A percentile compares a stretch with the other conserved stretches of the same genome.
Evolutionary conservation across 2,329 filamentous ascomycete species (phyloP).

Genomic region (Capronia epimyces): DNA sequence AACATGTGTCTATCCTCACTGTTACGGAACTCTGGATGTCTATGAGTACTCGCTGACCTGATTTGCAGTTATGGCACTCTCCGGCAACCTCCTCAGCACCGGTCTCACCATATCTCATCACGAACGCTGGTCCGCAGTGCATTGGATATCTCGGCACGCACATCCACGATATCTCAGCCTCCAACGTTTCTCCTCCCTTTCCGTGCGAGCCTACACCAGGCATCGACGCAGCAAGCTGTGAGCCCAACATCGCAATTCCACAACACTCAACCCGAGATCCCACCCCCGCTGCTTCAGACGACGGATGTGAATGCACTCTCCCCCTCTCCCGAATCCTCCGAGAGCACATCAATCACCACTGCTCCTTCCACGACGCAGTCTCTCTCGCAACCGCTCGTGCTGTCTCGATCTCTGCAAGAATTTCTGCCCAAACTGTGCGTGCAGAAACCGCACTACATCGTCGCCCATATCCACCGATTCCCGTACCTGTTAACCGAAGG

Average conservation of each 20-base stretch:
- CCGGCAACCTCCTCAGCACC: conserved; percentile 2
- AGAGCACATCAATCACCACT: conserved; percentile 16
- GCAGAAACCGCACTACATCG: conserved; percentile 45
- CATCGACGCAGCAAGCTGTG: conserved; percentile 16
- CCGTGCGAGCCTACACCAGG: conserved; percentile 42
- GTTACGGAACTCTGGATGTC: not conserved
- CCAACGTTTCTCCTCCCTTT: conserved; percentile 30
- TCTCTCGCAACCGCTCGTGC: conserved; percentile 34
- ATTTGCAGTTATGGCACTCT: not conserved
- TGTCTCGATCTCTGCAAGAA: conserved; percentile 39
- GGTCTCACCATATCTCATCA: conserved; percentile 22
- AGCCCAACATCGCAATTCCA: conserved; percentile 30
- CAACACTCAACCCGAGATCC: conserved; percentile 31
- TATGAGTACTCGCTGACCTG: not conserved
- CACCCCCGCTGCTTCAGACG: conserved; percentile 30
- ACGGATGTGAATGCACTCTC: conserved; percentile 10
- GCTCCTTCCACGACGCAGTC: conserved; percentile 27
- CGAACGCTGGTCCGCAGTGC: conserved; percentile 17
- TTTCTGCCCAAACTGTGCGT: conserved; percentile 42
- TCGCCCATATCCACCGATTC: conserved; percentile 45
- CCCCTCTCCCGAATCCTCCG: conserved; percentile 16
- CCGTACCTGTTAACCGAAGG: conserved; percentile 54
- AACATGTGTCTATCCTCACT: not conserved
- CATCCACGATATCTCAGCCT: conserved; percentile 3
- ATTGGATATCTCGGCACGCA: conserved; percentile 16